These are phyloP conservation scores for Cicer judaicum DNA, from an alignment of 306 rosid species.

Conservation along the genomic window DNA sequence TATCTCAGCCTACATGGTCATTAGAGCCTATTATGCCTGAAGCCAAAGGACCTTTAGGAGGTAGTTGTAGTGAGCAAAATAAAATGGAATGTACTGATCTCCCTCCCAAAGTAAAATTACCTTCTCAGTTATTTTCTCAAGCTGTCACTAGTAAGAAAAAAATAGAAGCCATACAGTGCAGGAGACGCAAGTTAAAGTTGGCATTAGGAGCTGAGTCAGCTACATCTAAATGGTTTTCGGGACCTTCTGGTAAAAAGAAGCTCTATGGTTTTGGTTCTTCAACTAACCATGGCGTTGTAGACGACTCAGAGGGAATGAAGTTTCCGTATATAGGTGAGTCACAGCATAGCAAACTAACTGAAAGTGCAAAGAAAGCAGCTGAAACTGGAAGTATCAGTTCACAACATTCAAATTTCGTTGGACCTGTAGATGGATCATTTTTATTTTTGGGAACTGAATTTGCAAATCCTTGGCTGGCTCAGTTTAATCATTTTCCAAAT, in stretches of 20 bases:
- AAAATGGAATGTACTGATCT: constrained; percentile 40
- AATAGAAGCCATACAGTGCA: constrained; percentile 41
- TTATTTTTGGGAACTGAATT: constrained; percentile 45
- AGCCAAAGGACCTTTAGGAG: constrained; percentile 34
- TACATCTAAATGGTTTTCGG: constrained; percentile 53
- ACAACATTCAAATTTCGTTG: constrained; percentile 31
- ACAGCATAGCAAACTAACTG: constrained; percentile 40
- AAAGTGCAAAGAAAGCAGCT: constrained; percentile 40
- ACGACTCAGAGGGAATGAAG: constrained; percentile 47
- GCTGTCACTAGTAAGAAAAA: constrained; percentile 51
- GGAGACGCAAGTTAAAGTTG: constrained; percentile 49
- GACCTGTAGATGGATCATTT: constrained; percentile 29
- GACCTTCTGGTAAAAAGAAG: constrained; percentile 60
- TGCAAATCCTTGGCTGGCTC: constrained; percentile 41
- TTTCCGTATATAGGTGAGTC: constrained; percentile 51
- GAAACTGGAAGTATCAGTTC: constrained; percentile 32
- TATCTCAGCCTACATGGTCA: constrained; percentile 45
- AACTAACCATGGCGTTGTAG: constrained; percentile 37
- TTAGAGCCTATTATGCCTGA: constrained; percentile 39
- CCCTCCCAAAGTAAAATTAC: constrained; percentile 36
- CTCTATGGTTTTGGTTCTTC: constrained; percentile 44
- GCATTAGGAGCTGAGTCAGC: constrained; percentile 52
- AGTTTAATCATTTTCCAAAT: constrained; percentile 35
- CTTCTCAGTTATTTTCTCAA: constrained; percentile 45
- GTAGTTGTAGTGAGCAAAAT: constrained; percentile 49